These are phyloP conservation scores for Lentinula detonsa DNA, from an alignment of 768 basidiomycete species.

Conservation along the genomic window DNA sequence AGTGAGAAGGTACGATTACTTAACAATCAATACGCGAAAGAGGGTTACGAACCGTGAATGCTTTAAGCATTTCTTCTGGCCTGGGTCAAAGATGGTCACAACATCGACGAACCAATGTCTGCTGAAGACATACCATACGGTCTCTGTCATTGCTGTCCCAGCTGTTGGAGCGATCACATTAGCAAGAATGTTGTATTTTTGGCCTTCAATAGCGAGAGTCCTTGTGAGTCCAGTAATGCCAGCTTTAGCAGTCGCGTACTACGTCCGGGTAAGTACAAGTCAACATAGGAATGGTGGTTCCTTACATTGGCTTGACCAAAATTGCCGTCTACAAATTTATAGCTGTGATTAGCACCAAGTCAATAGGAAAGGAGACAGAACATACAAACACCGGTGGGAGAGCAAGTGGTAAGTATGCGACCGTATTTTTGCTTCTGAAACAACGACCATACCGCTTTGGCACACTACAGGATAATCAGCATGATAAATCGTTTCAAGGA, in stretches of 20 bases:
- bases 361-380: slow-evolving; percentile 9
- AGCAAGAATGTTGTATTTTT: slow-evolving; percentile 84
- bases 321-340: slow-evolving; percentile 64
- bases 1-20: neutral
- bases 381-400: slow-evolving; percentile 89
- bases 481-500: neutral
- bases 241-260: slow-evolving; percentile 92
- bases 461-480: slow-evolving; percentile 49
- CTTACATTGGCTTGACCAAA: slow-evolving; percentile 89
- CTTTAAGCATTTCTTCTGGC: slow-evolving; percentile 82
- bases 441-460: slow-evolving; percentile 92
- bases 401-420: slow-evolving; percentile 91
- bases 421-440: slow-evolving; percentile 98
- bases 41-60: slow-evolving; percentile 60
- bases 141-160: slow-evolving; percentile 88
- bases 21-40: neutral
- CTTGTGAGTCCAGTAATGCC: slow-evolving; percentile 88
- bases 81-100: slow-evolving; percentile 22
- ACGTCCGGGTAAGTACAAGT: neutral
- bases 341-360: neutral
- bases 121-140: slow-evolving; percentile 53
- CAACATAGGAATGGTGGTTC: neutral
- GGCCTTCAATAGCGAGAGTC: slow-evolving; percentile 86
- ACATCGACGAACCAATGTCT: neutral
- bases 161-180: slow-evolving; percentile 87